Base-by-base conservation (phyloP, 306 rosid species). In the Acacia melanoxylon region DNA sequence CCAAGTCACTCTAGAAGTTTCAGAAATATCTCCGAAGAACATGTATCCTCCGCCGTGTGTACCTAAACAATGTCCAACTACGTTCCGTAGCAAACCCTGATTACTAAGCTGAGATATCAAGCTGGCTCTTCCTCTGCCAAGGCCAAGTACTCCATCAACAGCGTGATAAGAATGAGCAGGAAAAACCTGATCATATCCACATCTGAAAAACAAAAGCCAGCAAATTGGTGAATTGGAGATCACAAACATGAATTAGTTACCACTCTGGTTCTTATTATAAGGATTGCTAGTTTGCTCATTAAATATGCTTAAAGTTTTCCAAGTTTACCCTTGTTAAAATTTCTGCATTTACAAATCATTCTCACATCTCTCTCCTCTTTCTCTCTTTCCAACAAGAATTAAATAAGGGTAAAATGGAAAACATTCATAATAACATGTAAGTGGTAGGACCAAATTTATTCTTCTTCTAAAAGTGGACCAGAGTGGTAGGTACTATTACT, bases 101-200 rank as follows among this genome's bases (percentile, higher is more conserved):
- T 86, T 86, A 58, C 81, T 83, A 75, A 95, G 87, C 81, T 95
- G 99, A 24, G 99, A 91, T 59, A 92, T 79, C 49, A 93, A 85
- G 84, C 99, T 91, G 72, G 96, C 72, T 80, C 82, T 89, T 62
- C 98, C 98, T 80, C 88, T 90, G 44, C 98, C 98, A 54, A 95
- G 93, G 54, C 98, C 98, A 11, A 95, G 95, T 79, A 95, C 83
- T 81, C 99, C 99, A 76, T 95, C 99, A 48, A 87, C 70, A 11
- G 97, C 92, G 81, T 86, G 95, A 77, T 83, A 65, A 67, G 92
- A 91, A 59, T 91, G 78, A 61, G 91, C 91, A 52, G 93, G 97
- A 80, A 76, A 87, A 16, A 82, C 14, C 82, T 93, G 99, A 86
- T 95, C 93, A 82, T 91, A 95, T 84, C 99, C 99, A 79, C 98